Percentiles rank a stretch among this genome's conserved stretches.
These are phyloP conservation scores for Mariannaea elegans DNA, from an alignment of 2,329 filamentous ascomycete species.

Conservation along the genomic window DNA sequence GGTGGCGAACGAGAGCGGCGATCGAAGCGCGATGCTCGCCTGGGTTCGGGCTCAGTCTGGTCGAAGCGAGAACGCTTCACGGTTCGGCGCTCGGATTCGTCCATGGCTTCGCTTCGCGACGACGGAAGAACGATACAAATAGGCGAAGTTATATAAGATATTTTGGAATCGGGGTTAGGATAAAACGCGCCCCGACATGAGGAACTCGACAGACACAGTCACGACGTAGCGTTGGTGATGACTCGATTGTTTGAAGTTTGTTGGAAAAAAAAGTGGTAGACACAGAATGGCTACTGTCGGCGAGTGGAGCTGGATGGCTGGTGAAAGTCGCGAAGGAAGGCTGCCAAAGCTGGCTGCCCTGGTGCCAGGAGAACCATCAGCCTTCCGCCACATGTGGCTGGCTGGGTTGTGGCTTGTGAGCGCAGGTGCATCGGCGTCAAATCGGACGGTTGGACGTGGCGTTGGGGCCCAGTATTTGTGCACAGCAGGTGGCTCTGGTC, in stretches of 20 bases:
- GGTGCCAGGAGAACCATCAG: neutral
- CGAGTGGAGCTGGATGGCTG: slow-evolving; percentile 23
- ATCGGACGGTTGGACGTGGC: slow-evolving; percentile 7
- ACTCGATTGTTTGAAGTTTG: neutral
- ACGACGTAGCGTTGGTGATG: neutral
- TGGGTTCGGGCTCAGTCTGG: slow-evolving; percentile 84
- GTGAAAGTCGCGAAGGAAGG: slow-evolving; percentile 12
- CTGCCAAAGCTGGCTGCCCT: neutral
- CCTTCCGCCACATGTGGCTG: slow-evolving; percentile 21
- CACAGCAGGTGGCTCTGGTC: neutral
- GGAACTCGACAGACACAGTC: too few species aligned
- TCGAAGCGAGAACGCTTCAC: slow-evolving; percentile 93
- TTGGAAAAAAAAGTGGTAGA: slow-evolving; percentile 16
- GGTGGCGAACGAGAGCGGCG: slow-evolving; percentile 88
- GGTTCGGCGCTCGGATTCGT: slow-evolving; percentile 76
- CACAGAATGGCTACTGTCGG: slow-evolving; percentile 8
- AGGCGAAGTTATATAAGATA: neutral
- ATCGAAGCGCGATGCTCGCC: slow-evolving; percentile 84
- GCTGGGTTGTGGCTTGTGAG: neutral
- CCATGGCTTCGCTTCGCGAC: slow-evolving; percentile 57
- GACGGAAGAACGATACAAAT: slow-evolving; percentile 2
- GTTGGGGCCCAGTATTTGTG: slow-evolving; percentile 30
- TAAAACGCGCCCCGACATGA: too few species aligned
- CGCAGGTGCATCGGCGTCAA: slow-evolving; percentile 10
- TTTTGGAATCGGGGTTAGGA: neutral